Base-by-base conservation (phyloP, 1,139 yeast species). In the Blastobotrys persicus region DNA sequence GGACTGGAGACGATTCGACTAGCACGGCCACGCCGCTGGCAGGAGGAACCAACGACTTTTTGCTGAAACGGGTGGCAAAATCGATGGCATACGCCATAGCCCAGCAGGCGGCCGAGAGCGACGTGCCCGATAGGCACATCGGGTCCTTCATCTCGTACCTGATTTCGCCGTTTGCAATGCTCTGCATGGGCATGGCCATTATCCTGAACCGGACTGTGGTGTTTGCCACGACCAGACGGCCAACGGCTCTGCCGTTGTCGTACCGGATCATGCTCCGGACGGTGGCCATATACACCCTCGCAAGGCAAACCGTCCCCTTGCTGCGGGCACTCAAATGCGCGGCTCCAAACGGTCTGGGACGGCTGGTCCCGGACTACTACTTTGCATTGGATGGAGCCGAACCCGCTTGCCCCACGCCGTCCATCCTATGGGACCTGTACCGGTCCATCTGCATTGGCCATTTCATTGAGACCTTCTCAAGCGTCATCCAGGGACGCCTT, bases 381-480 rank as follows among this genome's bases (percentile, higher is more conserved):
- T 55, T 50, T 2, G 33, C 37, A 31, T 16, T 33, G 16, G 51
- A 67, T 59, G 59, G 71, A 4, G 83, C 82, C 34, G 51, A 44
- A n/a, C n/a, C n/a, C n/a, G 43, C 44, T 5, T 51, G 56, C 35
- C 60, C 63, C 2, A 41, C 49, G 2, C 75, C 83, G 2, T 73
- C 74, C 16, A 71, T 85, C 55, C 74, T 82, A 47, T 83, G 88
- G 83, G 81, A 84, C 2, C 71, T 83, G 3, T 85, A 81, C 58
- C 61, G 83, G 45, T 70, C 80, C 1, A 71, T 82, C 48, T 84
- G 92, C 60, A 64, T 78, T 18, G 81, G 83, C 64, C 80, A 82
- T 59, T 80, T 83, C 52, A 69, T 82, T n/a, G 92, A 86, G 63
- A 82, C 88, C 0, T 83, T 85, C 56, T 72, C 81, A 1, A 75